phyloP scores from a whole-genome alignment of 139 green algal genomes.

The Picochlorum costavermella region DNA sequence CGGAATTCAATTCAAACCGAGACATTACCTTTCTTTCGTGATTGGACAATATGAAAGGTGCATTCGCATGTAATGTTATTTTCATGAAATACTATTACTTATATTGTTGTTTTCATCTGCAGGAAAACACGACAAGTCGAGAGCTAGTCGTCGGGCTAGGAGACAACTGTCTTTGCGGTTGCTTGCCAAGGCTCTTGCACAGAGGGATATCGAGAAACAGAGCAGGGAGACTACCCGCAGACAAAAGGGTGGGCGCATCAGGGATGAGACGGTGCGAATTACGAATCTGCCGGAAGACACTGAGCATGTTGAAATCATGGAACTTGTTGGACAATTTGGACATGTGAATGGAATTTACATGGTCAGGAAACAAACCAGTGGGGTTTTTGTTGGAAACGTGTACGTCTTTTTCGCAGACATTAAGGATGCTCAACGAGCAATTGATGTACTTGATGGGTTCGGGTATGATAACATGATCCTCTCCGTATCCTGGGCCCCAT shows the following conservation, averaged over 20 bases:
- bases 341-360: constrained; percentile 86
- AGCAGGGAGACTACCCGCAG: constrained; percentile 21
- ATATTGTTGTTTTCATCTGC: too few relatives aligned
- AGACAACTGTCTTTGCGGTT: background rate
- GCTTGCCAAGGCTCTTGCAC: too few relatives aligned
- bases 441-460: constrained; percentile 85
- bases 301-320: constrained; percentile 79
- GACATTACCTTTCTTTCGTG: too few relatives aligned
- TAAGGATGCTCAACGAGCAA: constrained; percentile 81
- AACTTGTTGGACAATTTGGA: constrained; percentile 93
- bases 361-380: constrained; percentile 82
- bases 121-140: background rate
- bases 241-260: constrained; percentile 9
- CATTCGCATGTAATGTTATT: too few relatives aligned
- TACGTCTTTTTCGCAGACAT: constrained; percentile 93
- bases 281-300: constrained; percentile 96
- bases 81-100: too few relatives aligned
- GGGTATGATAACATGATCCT: constrained; percentile 99
- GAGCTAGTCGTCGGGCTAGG: constrained; percentile 1
- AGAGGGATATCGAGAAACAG: constrained; percentile 30
- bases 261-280: constrained; percentile 91
- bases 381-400: constrained; percentile 85
- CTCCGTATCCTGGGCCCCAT: constrained; percentile 82
- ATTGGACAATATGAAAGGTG: too few relatives aligned
- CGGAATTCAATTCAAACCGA: too few relatives aligned